Percentiles rank a stretch among this genome's conserved stretches.
These are phyloP conservation scores for Diplodia seriata DNA, from an alignment of 2,329 filamentous ascomycete species.

Conservation along the genomic window DNA sequence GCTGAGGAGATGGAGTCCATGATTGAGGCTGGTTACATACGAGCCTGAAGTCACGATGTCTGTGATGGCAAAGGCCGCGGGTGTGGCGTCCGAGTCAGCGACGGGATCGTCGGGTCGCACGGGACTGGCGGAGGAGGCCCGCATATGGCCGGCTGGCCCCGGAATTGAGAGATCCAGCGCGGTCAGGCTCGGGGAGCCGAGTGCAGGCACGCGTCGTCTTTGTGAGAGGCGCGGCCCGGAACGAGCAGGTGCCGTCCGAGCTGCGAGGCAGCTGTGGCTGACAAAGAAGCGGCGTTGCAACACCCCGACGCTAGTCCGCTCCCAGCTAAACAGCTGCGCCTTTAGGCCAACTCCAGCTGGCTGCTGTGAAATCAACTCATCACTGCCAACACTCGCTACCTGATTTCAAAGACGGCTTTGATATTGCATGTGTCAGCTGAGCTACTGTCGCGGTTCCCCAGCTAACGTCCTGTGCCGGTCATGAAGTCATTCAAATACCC, in stretches of 20 bases:
- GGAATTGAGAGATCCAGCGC: neutral
- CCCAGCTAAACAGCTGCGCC: no score
- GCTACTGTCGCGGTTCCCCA: no score
- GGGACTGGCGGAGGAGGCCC: neutral
- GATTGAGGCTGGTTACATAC: neutral
- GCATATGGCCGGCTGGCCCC: slow-evolving; percentile 16
- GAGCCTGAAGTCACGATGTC: slow-evolving; percentile 3
- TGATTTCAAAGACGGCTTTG: neutral
- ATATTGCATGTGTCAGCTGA: neutral
- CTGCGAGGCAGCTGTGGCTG: neutral
- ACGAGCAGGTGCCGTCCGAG: neutral
- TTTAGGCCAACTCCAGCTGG: no score
- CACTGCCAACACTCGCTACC: neutral
- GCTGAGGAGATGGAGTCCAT: neutral
- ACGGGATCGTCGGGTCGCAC: neutral
- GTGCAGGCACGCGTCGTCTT: no score
- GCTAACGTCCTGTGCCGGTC: neutral
- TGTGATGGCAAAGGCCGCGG: neutral
- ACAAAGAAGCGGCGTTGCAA: slow-evolving; percentile 3
- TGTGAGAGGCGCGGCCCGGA: slow-evolving; percentile 3
- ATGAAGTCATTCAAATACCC: neutral
- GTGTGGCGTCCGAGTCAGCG: no score
- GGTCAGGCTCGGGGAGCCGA: no score
- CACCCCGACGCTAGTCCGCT: neutral
- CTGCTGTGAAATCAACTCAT: neutral